phyloP scores from a whole-genome alignment of 2,329 filamentous ascomycete genomes.

The Trichoderma atrobrunneum region DNA sequence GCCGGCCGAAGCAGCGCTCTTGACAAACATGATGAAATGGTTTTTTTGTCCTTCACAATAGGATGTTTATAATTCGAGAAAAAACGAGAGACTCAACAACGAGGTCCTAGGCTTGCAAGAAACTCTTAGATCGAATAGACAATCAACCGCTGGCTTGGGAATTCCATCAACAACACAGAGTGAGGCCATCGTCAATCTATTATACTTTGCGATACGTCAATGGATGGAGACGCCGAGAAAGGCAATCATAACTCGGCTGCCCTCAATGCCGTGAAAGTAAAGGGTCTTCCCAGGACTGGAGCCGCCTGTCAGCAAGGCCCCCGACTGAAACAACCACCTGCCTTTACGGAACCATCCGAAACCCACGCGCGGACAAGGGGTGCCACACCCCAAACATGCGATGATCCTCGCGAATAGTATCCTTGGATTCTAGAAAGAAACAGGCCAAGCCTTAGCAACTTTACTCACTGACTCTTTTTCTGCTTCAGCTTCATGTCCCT shows the following conservation, averaged over 20 bases:
- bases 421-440: not conserved
- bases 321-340: slow-evolving; percentile 15
- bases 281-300: not conserved
- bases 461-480: not conserved
- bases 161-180: not conserved
- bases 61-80: not conserved
- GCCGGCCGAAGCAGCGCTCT: slow-evolving; percentile 5
- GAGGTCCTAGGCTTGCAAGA: not conserved
- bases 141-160: not conserved
- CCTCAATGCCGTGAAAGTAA: not conserved
- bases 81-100: not conserved
- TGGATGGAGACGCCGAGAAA: not conserved
- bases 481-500: not conserved
- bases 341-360: slow-evolving; percentile 12
- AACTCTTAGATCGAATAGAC: not conserved
- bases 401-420: not conserved
- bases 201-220: not conserved
- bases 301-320: not conserved
- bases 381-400: not conserved
- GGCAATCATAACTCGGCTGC: not conserved
- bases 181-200: not conserved
- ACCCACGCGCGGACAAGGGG: slow-evolving; percentile 2
- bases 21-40: slow-evolving; percentile 5
- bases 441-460: not conserved
- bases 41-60: not conserved